phyloP scores from a whole-genome alignment of 352 stramenopile genomes.

The Pythium utonaiense region DNA sequence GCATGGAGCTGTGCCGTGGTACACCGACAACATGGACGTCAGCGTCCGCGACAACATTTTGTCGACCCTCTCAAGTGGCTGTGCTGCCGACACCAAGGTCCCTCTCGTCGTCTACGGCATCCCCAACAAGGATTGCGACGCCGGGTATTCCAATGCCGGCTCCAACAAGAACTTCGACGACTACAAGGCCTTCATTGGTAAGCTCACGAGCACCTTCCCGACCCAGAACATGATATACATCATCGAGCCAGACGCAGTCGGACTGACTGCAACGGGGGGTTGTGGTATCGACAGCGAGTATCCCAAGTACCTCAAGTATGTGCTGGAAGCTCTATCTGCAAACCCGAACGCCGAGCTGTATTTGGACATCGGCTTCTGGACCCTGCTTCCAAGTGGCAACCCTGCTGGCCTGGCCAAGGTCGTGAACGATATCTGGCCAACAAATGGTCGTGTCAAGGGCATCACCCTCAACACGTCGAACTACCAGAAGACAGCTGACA shows the following conservation, averaged over 20 bases:
- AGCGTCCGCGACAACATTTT: slow-evolving; percentile 4
- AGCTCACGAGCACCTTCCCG: slow-evolving; percentile 12
- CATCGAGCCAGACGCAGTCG: slow-evolving; percentile 31
- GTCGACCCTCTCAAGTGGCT: background rate
- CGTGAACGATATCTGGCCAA: slow-evolving; percentile 18
- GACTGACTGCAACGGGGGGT: slow-evolving; percentile 13
- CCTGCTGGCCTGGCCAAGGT: slow-evolving; percentile 1
- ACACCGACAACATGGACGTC: slow-evolving; percentile 22
- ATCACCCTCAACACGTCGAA: slow-evolving; percentile 37
- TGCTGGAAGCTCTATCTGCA: slow-evolving; percentile 13
- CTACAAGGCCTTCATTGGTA: slow-evolving; percentile 26
- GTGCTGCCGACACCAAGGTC: slow-evolving; percentile 17
- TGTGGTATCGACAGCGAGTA: slow-evolving; percentile 24
- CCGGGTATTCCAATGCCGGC: slow-evolving; percentile 24
- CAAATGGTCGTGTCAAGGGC: slow-evolving; percentile 18
- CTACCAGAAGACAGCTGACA: slow-evolving; percentile 26
- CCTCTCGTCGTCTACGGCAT: slow-evolving; percentile 32
- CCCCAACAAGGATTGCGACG: slow-evolving; percentile 34
- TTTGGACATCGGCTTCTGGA: slow-evolving; percentile 32
- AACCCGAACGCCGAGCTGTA: slow-evolving; percentile 32
- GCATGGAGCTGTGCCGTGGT: slow-evolving; percentile 24
- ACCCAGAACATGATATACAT: slow-evolving; percentile 31
- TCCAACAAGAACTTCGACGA: slow-evolving; percentile 26
- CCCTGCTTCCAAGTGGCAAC: slow-evolving; percentile 11
- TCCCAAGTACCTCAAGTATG: slow-evolving; percentile 22